phyloP scores from a whole-genome alignment of 2,329 filamentous ascomycete species.

The Penicillium nordicum region DNA sequence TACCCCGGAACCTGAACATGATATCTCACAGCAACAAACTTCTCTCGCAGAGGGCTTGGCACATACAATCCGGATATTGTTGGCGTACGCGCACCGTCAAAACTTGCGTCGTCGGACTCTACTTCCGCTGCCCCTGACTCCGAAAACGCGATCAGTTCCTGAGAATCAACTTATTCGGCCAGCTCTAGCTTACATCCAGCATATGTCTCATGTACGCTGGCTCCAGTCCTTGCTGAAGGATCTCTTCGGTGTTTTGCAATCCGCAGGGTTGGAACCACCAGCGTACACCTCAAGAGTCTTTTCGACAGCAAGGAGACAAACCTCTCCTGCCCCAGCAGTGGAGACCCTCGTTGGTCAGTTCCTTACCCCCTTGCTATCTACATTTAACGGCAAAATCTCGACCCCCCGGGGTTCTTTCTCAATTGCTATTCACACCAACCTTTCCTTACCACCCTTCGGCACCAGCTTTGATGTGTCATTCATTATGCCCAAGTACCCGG shows the following conservation, averaged over 20 bases:
- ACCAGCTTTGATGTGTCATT: conserved; percentile 40
- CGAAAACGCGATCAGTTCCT: conserved; percentile 48
- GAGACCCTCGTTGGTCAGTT: conserved; percentile 45
- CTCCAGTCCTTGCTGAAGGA: conserved; percentile 34
- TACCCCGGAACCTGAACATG: conserved; percentile 25
- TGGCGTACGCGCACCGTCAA: conserved; percentile 74
- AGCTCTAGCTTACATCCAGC: conserved; percentile 53
- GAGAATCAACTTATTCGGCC: conserved; percentile 60
- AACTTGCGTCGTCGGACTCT: conserved; percentile 65
- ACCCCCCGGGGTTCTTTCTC: conserved; percentile 36
- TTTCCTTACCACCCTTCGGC: conserved; percentile 33
- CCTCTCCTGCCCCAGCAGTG: conserved; percentile 19
- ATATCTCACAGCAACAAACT: conserved; percentile 25
- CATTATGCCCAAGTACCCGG: conserved; percentile 29
- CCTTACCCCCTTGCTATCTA: conserved; percentile 43
- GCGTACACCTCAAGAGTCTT: conserved; percentile 28
- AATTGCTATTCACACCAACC: conserved; percentile 38
- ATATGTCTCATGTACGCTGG: conserved; percentile 39
- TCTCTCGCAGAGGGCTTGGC: conserved; percentile 63
- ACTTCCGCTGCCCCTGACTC: conserved; percentile 55
- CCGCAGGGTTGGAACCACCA: conserved; percentile 31
- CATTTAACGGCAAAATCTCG: conserved; percentile 37
- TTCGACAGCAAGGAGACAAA: conserved; percentile 20
- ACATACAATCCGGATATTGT: conserved; percentile 68
- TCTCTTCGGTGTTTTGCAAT: conserved; percentile 30